Evolutionary conservation across 2,329 filamentous ascomycete genomes (phyloP).

Genomic region (Arthrobotrys sinensis): DNA sequence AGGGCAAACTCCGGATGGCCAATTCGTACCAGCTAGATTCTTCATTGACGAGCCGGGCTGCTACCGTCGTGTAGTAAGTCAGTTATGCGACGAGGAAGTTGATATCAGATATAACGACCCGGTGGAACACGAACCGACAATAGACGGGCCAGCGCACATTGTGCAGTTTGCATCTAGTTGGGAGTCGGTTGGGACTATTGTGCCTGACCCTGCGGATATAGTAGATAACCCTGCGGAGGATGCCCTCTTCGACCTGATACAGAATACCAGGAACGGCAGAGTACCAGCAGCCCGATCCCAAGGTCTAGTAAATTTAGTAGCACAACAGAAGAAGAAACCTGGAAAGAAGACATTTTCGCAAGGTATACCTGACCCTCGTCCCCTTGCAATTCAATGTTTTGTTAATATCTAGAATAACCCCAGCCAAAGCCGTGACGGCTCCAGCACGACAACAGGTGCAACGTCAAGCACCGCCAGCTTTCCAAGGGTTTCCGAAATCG

Average conservation of each 20-base stretch:
- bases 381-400: neutral
- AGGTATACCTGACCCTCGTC: slow-evolving; percentile 14
- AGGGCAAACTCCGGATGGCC: slow-evolving; percentile 30
- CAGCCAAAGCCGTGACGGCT: slow-evolving; percentile 18
- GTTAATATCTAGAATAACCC: slow-evolving; percentile 26
- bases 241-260: slow-evolving; percentile 51
- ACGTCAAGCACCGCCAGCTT: slow-evolving; percentile 23
- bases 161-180: slow-evolving; percentile 54
- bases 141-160: slow-evolving; percentile 44
- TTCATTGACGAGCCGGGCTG: slow-evolving; percentile 58
- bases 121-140: slow-evolving; percentile 33
- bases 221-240: slow-evolving; percentile 15
- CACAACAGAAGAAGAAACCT: slow-evolving; percentile 22
- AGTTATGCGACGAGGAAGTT: slow-evolving; percentile 47
- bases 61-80: slow-evolving; percentile 53
- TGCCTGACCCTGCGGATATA: slow-evolving; percentile 24
- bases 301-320: slow-evolving; percentile 26
- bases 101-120: slow-evolving; percentile 54
- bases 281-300: slow-evolving; percentile 34
- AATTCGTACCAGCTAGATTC: slow-evolving; percentile 46
- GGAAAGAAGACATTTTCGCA: slow-evolving; percentile 15
- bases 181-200: slow-evolving; percentile 50
- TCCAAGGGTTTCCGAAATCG: slow-evolving; percentile 40
- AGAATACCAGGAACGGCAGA: slow-evolving; percentile 35
- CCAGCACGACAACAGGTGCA: slow-evolving; percentile 9